Conservation (phyloP, 73 alveolate species). For the Tetrahymena malaccensis region DNA sequence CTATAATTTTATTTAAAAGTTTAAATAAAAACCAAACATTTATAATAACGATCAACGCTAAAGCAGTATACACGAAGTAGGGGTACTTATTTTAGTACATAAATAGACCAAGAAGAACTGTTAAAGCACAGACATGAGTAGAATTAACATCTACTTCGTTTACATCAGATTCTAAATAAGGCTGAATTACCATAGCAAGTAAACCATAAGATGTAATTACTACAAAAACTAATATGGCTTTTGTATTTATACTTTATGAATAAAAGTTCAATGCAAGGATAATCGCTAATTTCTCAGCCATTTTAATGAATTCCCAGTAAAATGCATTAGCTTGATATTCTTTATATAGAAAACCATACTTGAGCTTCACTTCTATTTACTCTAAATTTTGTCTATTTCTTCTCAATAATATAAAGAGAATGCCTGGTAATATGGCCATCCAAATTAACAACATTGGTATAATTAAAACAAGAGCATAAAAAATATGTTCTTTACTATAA, state of each 20-base stretch:
- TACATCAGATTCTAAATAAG: not conserved
- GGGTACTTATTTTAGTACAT: not conserved
- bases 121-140: not conserved
- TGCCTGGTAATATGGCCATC: not conserved
- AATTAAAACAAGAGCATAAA: not conserved
- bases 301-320: too few species aligned
- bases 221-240: not conserved
- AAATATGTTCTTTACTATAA: slow-evolving; percentile 2
- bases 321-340: slow-evolving; percentile 10
- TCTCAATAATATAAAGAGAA: not conserved
- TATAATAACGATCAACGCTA: not conserved
- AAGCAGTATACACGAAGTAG: not conserved
- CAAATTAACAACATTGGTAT: slow-evolving; percentile 19
- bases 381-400: not conserved
- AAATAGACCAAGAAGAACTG: too few species aligned
- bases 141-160: not conserved
- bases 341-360: slow-evolving; percentile 21
- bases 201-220: not conserved
- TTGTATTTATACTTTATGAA: not conserved
- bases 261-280: not conserved
- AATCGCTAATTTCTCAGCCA: slow-evolving; percentile 1
- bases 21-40: not conserved
- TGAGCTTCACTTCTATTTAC: not conserved
- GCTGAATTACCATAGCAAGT: not conserved
- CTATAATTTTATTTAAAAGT: not conserved